Evolutionary conservation across 805 yeast species (phyloP).

Genomic region (Metschnikowia lachancei): DNA sequence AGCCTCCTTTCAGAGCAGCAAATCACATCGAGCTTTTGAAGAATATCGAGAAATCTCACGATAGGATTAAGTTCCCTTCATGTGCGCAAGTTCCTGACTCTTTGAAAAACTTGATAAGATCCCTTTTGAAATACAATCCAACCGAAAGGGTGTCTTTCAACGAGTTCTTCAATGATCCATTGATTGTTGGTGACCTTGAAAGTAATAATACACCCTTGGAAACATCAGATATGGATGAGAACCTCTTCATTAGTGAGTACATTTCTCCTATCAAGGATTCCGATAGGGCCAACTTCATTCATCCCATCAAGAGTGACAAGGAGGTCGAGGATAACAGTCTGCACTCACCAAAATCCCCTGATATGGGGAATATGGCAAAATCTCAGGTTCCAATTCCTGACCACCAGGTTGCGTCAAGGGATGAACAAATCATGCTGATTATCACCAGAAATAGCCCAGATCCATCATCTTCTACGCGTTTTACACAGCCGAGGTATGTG

Average conservation of each 20-base stretch:
- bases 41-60: constrained; percentile 80
- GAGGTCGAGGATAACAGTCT: constrained; percentile 1
- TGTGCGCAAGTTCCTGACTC: constrained; percentile 61
- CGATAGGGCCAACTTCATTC: constrained; percentile 22
- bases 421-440: constrained; percentile 46
- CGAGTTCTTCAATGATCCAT: constrained; percentile 78
- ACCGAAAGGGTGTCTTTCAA: constrained; percentile 82
- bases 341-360: background rate
- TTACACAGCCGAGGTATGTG: constrained; percentile 21
- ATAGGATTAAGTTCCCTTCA: constrained; percentile 73
- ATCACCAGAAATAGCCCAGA: constrained; percentile 45
- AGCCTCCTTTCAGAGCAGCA: constrained; percentile 91
- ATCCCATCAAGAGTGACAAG: constrained; percentile 16
- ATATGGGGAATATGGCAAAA: background rate
- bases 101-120: constrained; percentile 67
- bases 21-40: constrained; percentile 88
- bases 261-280: constrained; percentile 43
- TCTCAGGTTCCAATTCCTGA: constrained; percentile 5
- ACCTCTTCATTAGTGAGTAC: constrained; percentile 82
- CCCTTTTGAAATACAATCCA: constrained; percentile 79
- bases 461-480: constrained; percentile 31
- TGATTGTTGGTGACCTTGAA: constrained; percentile 55
- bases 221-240: constrained; percentile 68
- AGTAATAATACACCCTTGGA: constrained; percentile 58
- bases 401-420: constrained; percentile 22